phyloP scores from a whole-genome alignment of 2,329 filamentous ascomycete genomes.

The Cercospora canescens region DNA sequence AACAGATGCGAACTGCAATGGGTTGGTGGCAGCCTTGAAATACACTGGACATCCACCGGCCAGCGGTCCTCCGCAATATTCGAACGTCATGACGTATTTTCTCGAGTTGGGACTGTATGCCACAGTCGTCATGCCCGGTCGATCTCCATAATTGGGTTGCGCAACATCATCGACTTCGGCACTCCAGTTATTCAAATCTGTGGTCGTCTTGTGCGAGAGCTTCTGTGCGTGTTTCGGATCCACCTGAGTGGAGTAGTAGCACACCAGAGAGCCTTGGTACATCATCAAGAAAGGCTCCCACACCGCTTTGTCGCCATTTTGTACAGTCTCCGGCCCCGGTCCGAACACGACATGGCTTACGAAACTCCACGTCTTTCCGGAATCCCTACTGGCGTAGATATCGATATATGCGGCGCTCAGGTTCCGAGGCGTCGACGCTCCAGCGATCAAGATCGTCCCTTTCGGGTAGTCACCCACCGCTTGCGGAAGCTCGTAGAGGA shows the following conservation, averaged over 20 bases:
- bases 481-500: slow-evolving; percentile 63
- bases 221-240: background rate
- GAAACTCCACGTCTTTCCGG: slow-evolving; percentile 64
- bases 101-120: slow-evolving; percentile 36
- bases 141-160: background rate
- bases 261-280: background rate
- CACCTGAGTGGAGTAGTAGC: background rate
- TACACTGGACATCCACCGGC: slow-evolving; percentile 46
- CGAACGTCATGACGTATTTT: slow-evolving; percentile 54
- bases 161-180: background rate
- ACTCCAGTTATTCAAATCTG: background rate
- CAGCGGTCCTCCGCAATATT: slow-evolving; percentile 56
- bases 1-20: background rate
- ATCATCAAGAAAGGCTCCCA: background rate
- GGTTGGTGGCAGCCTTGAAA: slow-evolving; percentile 49
- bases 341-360: slow-evolving; percentile 66
- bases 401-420: slow-evolving; percentile 67
- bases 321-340: background rate
- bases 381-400: slow-evolving; percentile 64
- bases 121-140: background rate
- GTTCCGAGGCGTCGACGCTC: slow-evolving; percentile 60
- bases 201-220: background rate
- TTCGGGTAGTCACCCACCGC: slow-evolving; percentile 58
- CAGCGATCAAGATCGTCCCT: slow-evolving; percentile 64
- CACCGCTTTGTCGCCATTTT: background rate